Evolutionary conservation across 2,329 filamentous ascomycete genomes (phyloP).

Genomic region (Corinectria fuckeliana): DNA sequence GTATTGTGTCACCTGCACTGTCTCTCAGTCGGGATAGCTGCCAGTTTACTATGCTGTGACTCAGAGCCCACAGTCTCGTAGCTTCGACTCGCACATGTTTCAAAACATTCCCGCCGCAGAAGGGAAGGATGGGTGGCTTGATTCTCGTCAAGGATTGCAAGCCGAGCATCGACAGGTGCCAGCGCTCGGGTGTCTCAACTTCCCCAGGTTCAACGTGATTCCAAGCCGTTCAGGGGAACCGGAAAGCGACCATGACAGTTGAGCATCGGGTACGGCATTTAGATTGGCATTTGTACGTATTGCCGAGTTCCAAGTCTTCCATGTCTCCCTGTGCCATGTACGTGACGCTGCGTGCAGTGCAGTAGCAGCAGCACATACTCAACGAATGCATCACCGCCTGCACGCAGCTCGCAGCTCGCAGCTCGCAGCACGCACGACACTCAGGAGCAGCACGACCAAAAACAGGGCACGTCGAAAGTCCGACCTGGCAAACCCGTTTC

Average conservation of each 20-base stretch:
- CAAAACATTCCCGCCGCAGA: conserved; percentile 12
- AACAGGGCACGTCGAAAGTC: too few species aligned
- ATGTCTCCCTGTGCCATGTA: not conserved
- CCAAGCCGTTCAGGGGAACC: conserved; percentile 25
- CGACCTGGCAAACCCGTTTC: not conserved
- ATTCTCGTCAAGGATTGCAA: conserved; percentile 21
- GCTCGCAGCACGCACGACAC: not conserved
- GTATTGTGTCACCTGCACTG: not conserved
- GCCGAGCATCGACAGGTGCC: conserved; percentile 14
- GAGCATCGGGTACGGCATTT: not conserved
- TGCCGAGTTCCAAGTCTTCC: too few species aligned
- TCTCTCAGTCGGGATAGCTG: not conserved
- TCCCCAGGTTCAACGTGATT: conserved; percentile 30
- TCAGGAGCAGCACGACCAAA: too few species aligned
- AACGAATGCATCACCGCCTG: not conserved
- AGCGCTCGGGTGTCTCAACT: conserved; percentile 20
- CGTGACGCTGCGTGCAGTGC: not conserved
- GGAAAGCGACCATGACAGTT: too few species aligned
- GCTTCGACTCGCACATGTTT: conserved; percentile 13
- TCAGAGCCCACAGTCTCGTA: conserved; percentile 32
- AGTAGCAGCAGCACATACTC: not conserved
- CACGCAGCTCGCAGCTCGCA: not conserved
- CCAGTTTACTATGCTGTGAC: conserved; percentile 9
- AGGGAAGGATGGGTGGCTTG: too few species aligned
- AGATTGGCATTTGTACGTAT: not conserved